Conservation (phyloP, 2,329 filamentous ascomycete species). For the Fusarium burgessii region DNA sequence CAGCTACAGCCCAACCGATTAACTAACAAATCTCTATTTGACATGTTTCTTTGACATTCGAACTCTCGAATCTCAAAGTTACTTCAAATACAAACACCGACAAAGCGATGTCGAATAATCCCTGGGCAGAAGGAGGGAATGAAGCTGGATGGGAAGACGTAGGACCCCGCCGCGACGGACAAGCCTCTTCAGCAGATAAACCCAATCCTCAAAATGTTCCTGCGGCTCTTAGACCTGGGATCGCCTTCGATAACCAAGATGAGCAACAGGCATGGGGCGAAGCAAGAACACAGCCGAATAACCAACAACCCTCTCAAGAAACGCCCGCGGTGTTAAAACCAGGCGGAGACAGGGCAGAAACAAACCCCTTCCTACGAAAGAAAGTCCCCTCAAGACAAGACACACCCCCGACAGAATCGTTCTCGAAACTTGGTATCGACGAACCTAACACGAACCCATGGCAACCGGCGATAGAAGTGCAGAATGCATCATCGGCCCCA, state of each 20-base stretch:
- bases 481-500: constrained; percentile 24
- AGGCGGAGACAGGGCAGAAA: constrained; percentile 54
- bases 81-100: not conserved
- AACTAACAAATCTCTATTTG: not conserved
- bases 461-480: constrained; percentile 46
- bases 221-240: constrained; percentile 50
- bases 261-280: constrained; percentile 52
- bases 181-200: constrained; percentile 1
- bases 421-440: constrained; percentile 58
- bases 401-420: constrained; percentile 51
- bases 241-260: constrained; percentile 36
- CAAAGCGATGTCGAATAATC: constrained; percentile 39
- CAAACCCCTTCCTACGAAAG: constrained; percentile 67
- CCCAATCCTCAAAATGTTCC: constrained; percentile 44
- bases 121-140: constrained; percentile 42
- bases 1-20: constrained; percentile 3
- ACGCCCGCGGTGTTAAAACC: constrained; percentile 52
- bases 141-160: constrained; percentile 45
- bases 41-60: constrained; percentile 28
- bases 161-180: constrained; percentile 28
- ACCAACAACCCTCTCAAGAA: constrained; percentile 22
- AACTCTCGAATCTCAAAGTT: constrained; percentile 3
- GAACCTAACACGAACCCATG: constrained; percentile 56
- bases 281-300: constrained; percentile 35
- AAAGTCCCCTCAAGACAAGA: constrained; percentile 52